Evolutionary conservation across 345 rosid species (phyloP).

Genomic region (Eucalyptus tenuipes): DNA sequence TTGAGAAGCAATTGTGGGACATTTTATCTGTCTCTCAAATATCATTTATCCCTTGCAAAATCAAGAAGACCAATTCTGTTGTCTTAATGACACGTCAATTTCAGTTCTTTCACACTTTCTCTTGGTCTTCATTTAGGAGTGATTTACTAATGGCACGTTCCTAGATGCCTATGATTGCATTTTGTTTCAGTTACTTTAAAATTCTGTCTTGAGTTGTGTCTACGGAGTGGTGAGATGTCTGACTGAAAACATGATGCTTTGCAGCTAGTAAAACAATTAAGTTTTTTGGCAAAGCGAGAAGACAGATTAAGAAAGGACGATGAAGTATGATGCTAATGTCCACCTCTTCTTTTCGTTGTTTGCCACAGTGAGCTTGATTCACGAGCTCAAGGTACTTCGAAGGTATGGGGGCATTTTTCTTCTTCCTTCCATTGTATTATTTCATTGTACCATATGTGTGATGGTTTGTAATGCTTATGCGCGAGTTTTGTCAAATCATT

Average conservation of each 20-base stretch:
- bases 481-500: not conserved
- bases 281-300: constrained; percentile 24
- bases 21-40: not conserved
- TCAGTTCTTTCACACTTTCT: not conserved
- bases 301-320: constrained; percentile 1
- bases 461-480: not conserved
- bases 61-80: not conserved
- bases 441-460: not conserved
- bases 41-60: not conserved
- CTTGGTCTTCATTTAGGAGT: not conserved
- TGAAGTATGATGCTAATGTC: not conserved
- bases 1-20: not conserved
- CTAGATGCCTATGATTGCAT: not conserved
- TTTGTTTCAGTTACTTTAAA: not conserved
- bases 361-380: not conserved
- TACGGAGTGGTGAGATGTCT: not conserved
- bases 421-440: not conserved
- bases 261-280: constrained; percentile 73
- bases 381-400: not conserved
- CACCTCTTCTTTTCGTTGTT: not conserved
- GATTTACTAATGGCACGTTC: not conserved
- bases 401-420: not conserved
- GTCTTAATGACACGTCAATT: not conserved
- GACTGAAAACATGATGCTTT: not conserved
- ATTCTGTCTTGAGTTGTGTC: not conserved